A percentile compares a stretch with the other conserved stretches of the same genome.
These are phyloP conservation scores for Rhizopogon rudus DNA, from an alignment of 768 basidiomycete species.

Conservation along the genomic window DNA sequence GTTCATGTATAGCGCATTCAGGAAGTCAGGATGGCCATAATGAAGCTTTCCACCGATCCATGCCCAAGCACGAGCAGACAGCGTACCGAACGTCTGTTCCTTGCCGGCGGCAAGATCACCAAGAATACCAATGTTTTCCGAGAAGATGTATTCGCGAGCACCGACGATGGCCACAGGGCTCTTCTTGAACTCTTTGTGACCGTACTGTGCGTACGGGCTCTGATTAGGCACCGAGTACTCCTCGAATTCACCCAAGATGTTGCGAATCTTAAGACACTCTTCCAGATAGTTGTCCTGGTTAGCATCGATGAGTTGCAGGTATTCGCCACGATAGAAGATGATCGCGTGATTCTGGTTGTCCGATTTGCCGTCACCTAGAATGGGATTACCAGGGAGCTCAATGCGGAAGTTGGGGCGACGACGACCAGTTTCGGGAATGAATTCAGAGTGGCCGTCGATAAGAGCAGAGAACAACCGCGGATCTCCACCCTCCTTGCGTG, in stretches of 20 bases:
- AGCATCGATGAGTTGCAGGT: conserved; percentile 98
- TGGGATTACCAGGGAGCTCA: conserved; percentile 97
- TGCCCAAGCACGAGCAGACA: conserved; percentile 91
- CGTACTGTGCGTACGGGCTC: conserved; percentile 90
- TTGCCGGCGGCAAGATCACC: conserved; percentile 98
- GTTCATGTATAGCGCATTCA: conserved; percentile 96
- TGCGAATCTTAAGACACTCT: conserved; percentile 98
- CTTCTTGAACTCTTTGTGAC: conserved; percentile 81
- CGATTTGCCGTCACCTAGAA: conserved; percentile 97
- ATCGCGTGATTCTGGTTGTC: conserved; percentile 99
- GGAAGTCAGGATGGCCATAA: conserved; percentile 99
- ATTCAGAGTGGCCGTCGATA: conserved; percentile 98
- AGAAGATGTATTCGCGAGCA: conserved; percentile 99
- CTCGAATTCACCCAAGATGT: conserved; percentile 97
- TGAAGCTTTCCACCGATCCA: conserved; percentile 99
- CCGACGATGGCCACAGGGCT: conserved; percentile 96
- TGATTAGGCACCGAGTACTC: conserved; percentile 82
- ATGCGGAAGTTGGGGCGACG: conserved; percentile 96
- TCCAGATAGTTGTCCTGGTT: conserved; percentile 99
- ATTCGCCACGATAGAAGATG: conserved; percentile 99
- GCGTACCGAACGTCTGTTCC: conserved; percentile 98
- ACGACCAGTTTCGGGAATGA: conserved; percentile 81
- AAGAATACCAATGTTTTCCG: conserved; percentile 98
- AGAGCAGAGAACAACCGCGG: conserved; percentile 92
- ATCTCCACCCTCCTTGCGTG: conserved; percentile 92